Evolutionary conservation across 179 eudicot species (phyloP).

Genomic region (Vitellaria paradoxa): DNA sequence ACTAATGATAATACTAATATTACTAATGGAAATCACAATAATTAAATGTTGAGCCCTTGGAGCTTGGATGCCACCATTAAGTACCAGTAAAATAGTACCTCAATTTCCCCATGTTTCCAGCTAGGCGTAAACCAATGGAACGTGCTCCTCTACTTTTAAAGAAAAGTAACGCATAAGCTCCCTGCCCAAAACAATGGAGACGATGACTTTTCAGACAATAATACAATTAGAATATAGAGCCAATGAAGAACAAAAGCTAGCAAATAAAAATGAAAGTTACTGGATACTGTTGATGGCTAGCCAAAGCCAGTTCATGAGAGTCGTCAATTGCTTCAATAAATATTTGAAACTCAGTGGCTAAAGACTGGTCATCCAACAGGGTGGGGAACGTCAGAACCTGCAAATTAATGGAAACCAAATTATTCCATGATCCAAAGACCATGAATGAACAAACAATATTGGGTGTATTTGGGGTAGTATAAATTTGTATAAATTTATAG

Average conservation of each 20-base stretch:
- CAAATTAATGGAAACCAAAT: constrained; percentile 8
- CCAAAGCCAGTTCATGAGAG: constrained; percentile 79
- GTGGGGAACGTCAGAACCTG: constrained; percentile 88
- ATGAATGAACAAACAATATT: neutral
- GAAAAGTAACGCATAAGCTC: constrained; percentile 87
- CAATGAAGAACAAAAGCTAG: constrained; percentile 7
- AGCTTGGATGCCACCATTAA: neutral
- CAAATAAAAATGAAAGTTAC: constrained; percentile 31
- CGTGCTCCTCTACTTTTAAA: constrained; percentile 79
- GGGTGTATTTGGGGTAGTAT: too few species aligned
- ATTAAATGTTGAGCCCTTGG: neutral
- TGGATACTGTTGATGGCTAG: constrained; percentile 86
- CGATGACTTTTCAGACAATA: constrained; percentile 3
- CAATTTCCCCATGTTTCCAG: constrained; percentile 82
- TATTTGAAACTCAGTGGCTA: constrained; percentile 65
- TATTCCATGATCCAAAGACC: neutral
- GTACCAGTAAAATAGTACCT: constrained; percentile 43
- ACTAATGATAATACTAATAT: neutral
- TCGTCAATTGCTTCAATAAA: constrained; percentile 90
- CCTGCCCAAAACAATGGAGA: constrained; percentile 34
- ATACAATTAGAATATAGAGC: neutral
- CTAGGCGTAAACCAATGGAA: constrained; percentile 84
- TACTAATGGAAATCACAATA: neutral
- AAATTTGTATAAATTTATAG: too few species aligned
- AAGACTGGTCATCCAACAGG: constrained; percentile 75